These are phyloP conservation scores for Xanthoparmelia taractica DNA, from an alignment of 495 filamentous ascomycete genomes.

Conservation along the genomic window DNA sequence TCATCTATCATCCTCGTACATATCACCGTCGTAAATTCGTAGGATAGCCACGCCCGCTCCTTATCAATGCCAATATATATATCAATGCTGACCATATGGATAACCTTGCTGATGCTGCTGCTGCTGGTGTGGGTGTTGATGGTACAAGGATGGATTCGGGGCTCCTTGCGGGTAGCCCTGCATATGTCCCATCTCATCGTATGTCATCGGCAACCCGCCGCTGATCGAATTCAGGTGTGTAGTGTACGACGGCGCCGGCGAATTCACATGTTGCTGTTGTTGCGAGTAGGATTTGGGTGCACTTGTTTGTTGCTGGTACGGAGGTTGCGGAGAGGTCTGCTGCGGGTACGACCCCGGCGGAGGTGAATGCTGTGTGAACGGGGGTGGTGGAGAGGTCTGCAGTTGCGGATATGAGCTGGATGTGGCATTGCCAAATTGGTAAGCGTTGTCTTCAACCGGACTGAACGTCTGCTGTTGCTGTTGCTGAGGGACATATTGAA, in stretches of 20 bases:
- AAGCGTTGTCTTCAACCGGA: constrained; percentile 8
- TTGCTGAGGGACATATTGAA: constrained; percentile 21
- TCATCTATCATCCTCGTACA: neutral
- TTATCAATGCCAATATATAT: neutral
- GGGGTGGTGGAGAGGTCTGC: constrained; percentile 8
- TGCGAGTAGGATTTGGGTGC: neutral
- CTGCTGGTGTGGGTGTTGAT: constrained; percentile 11
- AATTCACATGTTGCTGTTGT: constrained; percentile 12
- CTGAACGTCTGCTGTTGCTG: constrained; percentile 20
- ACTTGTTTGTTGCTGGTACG: constrained; percentile 1
- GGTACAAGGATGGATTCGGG: constrained; percentile 2
- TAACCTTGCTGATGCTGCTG: constrained; percentile 12
- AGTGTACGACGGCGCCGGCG: constrained; percentile 10
- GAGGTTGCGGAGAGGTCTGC: constrained; percentile 1
- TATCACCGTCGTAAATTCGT: neutral
- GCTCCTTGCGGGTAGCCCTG: constrained; percentile 6
- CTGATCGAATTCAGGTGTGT: constrained; percentile 4
- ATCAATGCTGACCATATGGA: constrained; percentile 7
- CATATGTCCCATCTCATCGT: neutral
- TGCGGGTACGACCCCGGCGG: neutral
- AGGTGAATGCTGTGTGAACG: neutral
- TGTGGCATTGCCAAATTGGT: constrained; percentile 10
- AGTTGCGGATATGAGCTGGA: constrained; percentile 11
- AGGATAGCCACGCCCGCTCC: neutral
- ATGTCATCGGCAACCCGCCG: constrained; percentile 15